Evolutionary conservation across 2,329 filamentous ascomycete genomes (phyloP).

Genomic region (Trichophyton benhamiae): DNA sequence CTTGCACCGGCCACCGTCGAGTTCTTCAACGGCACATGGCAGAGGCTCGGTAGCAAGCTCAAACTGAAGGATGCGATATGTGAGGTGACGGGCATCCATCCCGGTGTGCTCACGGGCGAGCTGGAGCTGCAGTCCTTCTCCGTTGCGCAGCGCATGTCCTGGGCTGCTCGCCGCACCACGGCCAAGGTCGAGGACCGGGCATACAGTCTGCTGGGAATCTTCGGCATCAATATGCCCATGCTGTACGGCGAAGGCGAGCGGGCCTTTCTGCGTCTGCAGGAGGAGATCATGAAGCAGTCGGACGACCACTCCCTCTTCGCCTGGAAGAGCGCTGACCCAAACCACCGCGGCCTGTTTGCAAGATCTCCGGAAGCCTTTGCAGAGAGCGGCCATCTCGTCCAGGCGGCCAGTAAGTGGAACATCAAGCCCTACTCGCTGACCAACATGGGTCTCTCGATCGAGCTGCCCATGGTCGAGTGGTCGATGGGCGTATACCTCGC

Average conservation of each 20-base stretch:
- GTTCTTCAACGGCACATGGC: constrained; percentile 8
- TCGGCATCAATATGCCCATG: constrained; percentile 19
- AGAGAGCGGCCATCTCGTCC: constrained; percentile 1
- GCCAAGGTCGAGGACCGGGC: constrained; percentile 18
- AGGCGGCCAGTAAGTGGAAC: neutral
- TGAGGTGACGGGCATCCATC: constrained; percentile 6
- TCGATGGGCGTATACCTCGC: constrained; percentile 16
- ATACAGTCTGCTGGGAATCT: constrained; percentile 22
- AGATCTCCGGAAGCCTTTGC: constrained; percentile 6
- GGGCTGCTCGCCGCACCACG: constrained; percentile 18
- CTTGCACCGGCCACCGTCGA: constrained; percentile 4
- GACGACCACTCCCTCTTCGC: constrained; percentile 16
- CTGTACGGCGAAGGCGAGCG: constrained; percentile 21
- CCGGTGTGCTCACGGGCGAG: neutral
- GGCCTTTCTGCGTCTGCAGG: constrained; percentile 20
- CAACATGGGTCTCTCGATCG: constrained; percentile 5
- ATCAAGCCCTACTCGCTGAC: constrained; percentile 2
- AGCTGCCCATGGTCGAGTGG: constrained; percentile 8
- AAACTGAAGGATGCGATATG: constrained; percentile 4
- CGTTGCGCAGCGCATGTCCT: constrained; percentile 17
- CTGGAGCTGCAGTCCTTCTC: constrained; percentile 5
- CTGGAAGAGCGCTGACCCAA: constrained; percentile 8
- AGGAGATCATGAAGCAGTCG: constrained; percentile 21
- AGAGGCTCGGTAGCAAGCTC: constrained; percentile 3
- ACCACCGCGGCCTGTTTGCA: constrained; percentile 6